Evolutionary conservation across 2,329 filamentous ascomycete genomes (phyloP).

Genomic region (Aulographum hederae): DNA sequence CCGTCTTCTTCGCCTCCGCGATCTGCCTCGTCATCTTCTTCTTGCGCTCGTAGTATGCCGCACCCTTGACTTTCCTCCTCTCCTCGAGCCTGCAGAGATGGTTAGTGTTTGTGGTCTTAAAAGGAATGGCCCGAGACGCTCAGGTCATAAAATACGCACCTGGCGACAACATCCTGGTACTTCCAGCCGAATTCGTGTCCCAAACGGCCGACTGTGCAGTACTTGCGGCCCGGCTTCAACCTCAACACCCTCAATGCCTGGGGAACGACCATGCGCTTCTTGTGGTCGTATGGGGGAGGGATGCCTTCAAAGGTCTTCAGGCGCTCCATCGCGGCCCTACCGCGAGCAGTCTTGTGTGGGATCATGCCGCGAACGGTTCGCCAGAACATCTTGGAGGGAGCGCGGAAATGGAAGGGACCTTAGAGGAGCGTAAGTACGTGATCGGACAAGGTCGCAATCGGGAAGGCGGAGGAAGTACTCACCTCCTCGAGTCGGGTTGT

Average conservation of each 20-base stretch:
- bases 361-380: slow-evolving; percentile 99
- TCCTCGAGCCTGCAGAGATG: slow-evolving; percentile 69
- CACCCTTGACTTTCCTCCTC: slow-evolving; percentile 97
- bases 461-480: slow-evolving; percentile 22
- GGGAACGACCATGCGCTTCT: slow-evolving; percentile 98
- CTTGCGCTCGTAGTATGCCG: slow-evolving; percentile 99
- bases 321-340: slow-evolving; percentile 89
- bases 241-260: slow-evolving; percentile 93
- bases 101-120: slow-evolving; percentile 5
- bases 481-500: slow-evolving; percentile 98
- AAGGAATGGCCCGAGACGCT: not conserved
- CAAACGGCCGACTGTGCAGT: slow-evolving; percentile 96
- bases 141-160: slow-evolving; percentile 61
- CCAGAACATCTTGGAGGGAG: slow-evolving; percentile 99
- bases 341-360: slow-evolving; percentile 98
- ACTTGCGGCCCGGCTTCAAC: slow-evolving; percentile 98
- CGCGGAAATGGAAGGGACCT: slow-evolving; percentile 99
- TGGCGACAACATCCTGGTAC: slow-evolving; percentile 97
- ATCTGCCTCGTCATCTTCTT: slow-evolving; percentile 86
- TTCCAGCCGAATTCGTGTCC: slow-evolving; percentile 99
- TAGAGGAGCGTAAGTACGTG: slow-evolving; percentile 7
- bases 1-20: slow-evolving; percentile 81
- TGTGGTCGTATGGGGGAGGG: slow-evolving; percentile 96
- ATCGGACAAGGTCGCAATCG: not conserved
- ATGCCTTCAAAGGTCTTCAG: slow-evolving; percentile 99